Conservation (phyloP, 2,329 filamentous ascomycete species). For the Golovinomyces cichoracearum region DNA sequence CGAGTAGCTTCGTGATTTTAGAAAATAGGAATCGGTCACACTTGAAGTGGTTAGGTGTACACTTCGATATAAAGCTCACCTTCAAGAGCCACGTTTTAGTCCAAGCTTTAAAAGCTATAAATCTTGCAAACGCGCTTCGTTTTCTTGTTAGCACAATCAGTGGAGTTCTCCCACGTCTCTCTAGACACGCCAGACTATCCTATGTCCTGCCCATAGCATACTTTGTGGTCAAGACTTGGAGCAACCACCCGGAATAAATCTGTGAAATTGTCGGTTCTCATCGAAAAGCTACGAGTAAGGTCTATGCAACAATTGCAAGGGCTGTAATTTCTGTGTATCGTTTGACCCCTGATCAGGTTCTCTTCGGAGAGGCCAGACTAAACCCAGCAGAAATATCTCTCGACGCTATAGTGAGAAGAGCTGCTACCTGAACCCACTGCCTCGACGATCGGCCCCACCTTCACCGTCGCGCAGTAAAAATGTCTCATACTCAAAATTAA, state of each 20-base stretch:
- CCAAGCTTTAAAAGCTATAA: background rate
- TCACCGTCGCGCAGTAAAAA: background rate
- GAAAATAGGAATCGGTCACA: background rate
- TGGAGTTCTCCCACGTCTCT: background rate
- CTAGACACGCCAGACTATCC: background rate
- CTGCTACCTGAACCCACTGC: background rate
- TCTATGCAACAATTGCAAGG: background rate
- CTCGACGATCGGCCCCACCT: background rate
- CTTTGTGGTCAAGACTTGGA: background rate
- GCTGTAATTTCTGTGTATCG: background rate
- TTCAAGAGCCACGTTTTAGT: background rate
- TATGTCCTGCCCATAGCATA: background rate
- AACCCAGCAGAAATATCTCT: background rate
- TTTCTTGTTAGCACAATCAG: background rate
- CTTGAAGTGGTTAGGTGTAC: background rate
- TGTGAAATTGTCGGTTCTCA: background rate
- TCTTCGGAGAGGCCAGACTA: slow-evolving; percentile 1
- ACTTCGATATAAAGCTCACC: background rate
- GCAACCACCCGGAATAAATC: background rate
- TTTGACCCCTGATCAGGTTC: background rate
- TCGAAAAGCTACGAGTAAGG: background rate
- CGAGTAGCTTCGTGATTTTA: background rate
- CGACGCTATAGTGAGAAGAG: background rate
- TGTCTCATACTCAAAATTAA: too few relatives aligned
- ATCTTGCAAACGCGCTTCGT: background rate